phyloP scores from a whole-genome alignment of 225 moss, liverwort and hornwort genomes.

The Pleurozium schreberi region DNA sequence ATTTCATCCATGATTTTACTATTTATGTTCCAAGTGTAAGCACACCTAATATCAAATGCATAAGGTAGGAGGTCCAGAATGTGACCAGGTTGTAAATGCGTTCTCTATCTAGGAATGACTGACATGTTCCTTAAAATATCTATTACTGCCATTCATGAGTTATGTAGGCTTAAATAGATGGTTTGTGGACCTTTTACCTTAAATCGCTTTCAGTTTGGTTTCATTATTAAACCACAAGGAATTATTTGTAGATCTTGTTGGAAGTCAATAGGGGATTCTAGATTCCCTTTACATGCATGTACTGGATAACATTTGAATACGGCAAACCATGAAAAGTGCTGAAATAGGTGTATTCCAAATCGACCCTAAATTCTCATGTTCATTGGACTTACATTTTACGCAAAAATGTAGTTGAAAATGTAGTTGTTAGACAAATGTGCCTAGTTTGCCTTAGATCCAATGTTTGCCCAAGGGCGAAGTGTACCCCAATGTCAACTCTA shows the following conservation, averaged over 20 bases:
- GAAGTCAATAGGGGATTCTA: not conserved
- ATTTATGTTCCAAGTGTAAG: too few relatives aligned
- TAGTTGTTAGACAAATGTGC: not conserved
- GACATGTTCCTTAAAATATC: too few relatives aligned
- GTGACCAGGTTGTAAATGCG: too few relatives aligned
- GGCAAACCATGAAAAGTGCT: not conserved
- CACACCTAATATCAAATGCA: too few relatives aligned
- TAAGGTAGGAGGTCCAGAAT: too few relatives aligned
- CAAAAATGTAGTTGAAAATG: not conserved
- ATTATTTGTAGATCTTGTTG: not conserved
- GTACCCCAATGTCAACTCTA: not conserved
- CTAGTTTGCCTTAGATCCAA: not conserved
- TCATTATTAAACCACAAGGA: rapidly evolving
- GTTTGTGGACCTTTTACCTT: too few relatives aligned
- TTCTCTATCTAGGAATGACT: too few relatives aligned
- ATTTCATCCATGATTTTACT: too few relatives aligned
- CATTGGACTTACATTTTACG: not conserved
- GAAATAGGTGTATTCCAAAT: not conserved
- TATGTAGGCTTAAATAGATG: too few relatives aligned
- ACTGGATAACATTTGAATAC: not conserved
- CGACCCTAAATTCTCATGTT: not conserved
- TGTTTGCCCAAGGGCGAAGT: not conserved
- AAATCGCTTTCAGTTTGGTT: too few relatives aligned
- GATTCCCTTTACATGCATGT: rapidly evolving
- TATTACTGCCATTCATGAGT: too few relatives aligned